A percentile compares a stretch with the other conserved stretches of the same genome.
Conservation (phyloP, 306 rosid genomes). For the Cucurbita moschata region DNA sequence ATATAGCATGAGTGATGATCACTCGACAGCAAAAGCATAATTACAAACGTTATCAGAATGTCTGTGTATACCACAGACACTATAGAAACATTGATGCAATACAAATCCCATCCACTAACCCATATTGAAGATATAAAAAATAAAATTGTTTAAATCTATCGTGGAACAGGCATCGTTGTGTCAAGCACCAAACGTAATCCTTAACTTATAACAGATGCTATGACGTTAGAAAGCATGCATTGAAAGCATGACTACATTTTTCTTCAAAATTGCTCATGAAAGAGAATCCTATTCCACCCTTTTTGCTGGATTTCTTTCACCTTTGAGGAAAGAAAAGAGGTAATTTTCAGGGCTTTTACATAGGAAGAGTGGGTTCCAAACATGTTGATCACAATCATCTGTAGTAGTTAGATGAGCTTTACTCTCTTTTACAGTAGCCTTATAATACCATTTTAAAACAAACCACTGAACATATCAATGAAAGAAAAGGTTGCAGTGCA, state of each 20-base stretch:
- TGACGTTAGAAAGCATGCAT: not conserved
- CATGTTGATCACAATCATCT: not conserved
- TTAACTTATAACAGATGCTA: not conserved
- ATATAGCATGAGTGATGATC: constrained; percentile 84
- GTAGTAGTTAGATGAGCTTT: not conserved
- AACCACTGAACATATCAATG: not conserved
- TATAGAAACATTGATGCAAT: not conserved
- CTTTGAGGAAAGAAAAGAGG: not conserved
- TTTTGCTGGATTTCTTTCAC: not conserved
- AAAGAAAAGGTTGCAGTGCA: not conserved
- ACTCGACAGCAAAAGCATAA: constrained; percentile 46
- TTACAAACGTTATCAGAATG: not conserved
- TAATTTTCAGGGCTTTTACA: not conserved
- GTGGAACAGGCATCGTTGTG: not conserved
- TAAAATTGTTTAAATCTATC: not conserved
- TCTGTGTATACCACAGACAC: not conserved
- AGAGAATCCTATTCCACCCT: not conserved
- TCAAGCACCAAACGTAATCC: not conserved
- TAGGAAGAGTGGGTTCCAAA: not conserved
- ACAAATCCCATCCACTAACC: not conserved
- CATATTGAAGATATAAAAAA: not conserved
- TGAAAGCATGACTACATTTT: not conserved
- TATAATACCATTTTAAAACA: not conserved
- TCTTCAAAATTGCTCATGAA: not conserved
- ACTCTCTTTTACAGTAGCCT: not conserved